A percentile compares a stretch with the other conserved stretches of the same genome.
Conservation (phyloP, 2,329 filamentous ascomycete genomes). For the Penicillium sp. region DNA sequence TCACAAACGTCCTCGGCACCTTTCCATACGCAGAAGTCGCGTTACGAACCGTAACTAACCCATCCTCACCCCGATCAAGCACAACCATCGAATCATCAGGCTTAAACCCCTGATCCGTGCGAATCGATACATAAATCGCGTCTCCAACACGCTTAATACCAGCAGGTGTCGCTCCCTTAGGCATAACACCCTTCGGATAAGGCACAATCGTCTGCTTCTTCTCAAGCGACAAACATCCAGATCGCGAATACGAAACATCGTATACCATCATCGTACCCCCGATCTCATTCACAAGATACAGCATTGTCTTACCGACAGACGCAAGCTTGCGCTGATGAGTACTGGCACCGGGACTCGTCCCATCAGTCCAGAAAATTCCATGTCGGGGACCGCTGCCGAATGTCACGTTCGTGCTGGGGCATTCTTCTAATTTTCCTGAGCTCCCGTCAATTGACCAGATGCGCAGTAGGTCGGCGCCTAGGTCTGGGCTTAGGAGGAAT, state of each 20-base stretch:
- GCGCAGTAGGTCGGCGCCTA: conserved; percentile 65
- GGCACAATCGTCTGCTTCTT: conserved; percentile 28
- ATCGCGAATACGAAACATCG: conserved; percentile 29
- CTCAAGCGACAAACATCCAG: conserved; percentile 30
- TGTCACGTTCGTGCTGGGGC: conserved; percentile 45
- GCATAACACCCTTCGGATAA: conserved; percentile 27
- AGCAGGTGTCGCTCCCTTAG: conserved; percentile 27
- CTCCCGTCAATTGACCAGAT: conserved; percentile 56
- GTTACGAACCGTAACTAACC: conserved; percentile 57
- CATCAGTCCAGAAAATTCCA: conserved; percentile 54
- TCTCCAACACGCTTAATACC: conserved; percentile 27
- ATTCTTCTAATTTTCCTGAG: conserved; percentile 47
- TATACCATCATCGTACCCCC: conserved; percentile 55
- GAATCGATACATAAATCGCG: conserved; percentile 35
- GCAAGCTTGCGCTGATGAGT: conserved; percentile 15
- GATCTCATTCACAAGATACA: conserved; percentile 61
- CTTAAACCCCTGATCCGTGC: conserved; percentile 30
- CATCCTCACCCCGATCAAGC: conserved; percentile 56
- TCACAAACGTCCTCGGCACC: conserved; percentile 66
- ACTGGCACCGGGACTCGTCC: neutral
- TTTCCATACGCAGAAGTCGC: conserved; percentile 64
- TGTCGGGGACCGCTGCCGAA: conserved; percentile 66
- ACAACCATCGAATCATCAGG: conserved; percentile 34
- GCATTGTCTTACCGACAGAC: conserved; percentile 20
- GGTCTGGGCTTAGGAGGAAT: conserved; percentile 66